Conservation (phyloP, 1,284 basidiomycete species). For the Coniferiporia weirii region DNA sequence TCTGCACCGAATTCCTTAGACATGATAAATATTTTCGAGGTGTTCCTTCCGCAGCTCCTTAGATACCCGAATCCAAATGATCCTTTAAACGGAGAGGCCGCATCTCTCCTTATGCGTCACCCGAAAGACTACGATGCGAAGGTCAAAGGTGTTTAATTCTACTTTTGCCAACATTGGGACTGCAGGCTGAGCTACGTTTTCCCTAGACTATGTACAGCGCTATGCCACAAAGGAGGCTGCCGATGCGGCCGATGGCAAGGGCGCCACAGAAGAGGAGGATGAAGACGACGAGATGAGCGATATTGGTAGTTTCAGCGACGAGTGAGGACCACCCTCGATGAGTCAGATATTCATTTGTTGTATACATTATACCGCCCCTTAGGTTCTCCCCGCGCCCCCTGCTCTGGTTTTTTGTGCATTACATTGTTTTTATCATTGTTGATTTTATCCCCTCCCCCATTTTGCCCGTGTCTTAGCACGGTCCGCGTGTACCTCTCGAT, state of each 20-base stretch:
- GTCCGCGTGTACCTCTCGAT: not conserved
- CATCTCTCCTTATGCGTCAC: slow-evolving; percentile 93
- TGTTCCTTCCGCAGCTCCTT: slow-evolving; percentile 93
- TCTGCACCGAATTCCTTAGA: slow-evolving; percentile 44
- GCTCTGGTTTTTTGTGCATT: slow-evolving; percentile 3
- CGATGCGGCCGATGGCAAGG: slow-evolving; percentile 54
- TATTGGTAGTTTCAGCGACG: slow-evolving; percentile 80
- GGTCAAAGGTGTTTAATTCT: slow-evolving; percentile 63
- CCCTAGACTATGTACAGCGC: slow-evolving; percentile 77
- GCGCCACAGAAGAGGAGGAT: slow-evolving; percentile 51
- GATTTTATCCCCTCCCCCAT: slow-evolving; percentile 1
- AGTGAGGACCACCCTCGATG: slow-evolving; percentile 6
- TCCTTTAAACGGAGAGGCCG: slow-evolving; percentile 96
- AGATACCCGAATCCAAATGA: slow-evolving; percentile 98
- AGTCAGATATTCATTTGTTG: slow-evolving; percentile 13
- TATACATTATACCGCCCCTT: slow-evolving; percentile 21
- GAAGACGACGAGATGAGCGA: slow-evolving; percentile 91
- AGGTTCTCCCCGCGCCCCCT: slow-evolving; percentile 17
- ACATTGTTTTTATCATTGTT: slow-evolving; percentile 6
- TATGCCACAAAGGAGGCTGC: slow-evolving; percentile 80
- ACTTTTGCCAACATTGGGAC: not conserved
- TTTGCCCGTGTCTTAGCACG: not conserved
- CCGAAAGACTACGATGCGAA: slow-evolving; percentile 91
- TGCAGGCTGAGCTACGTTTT: not conserved
- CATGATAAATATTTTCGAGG: slow-evolving; percentile 99